These are phyloP conservation scores for Raphanus raphanistrum DNA, from an alignment of 345 rosid genomes.

Conservation along the genomic window DNA sequence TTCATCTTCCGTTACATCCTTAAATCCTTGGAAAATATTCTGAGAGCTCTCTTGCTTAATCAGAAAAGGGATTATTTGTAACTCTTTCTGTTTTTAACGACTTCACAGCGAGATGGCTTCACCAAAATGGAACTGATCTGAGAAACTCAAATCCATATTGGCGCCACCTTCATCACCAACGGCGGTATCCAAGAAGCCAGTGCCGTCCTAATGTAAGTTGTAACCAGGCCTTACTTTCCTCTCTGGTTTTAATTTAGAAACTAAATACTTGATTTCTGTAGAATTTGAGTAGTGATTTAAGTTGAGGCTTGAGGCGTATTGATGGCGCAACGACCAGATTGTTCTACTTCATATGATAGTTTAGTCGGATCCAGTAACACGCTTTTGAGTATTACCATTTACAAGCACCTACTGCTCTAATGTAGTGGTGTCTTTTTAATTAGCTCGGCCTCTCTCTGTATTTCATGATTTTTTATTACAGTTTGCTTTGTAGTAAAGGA, in stretches of 20 bases:
- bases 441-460: background rate
- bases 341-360: background rate
- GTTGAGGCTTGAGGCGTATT: background rate
- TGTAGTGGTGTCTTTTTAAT: background rate
- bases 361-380: background rate
- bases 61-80: background rate
- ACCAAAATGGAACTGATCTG: background rate
- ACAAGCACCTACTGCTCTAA: background rate
- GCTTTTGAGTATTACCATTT: background rate
- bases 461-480: background rate
- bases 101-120: background rate
- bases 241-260: background rate
- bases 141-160: background rate
- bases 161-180: background rate
- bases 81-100: background rate
- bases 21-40: background rate
- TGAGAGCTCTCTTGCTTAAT: background rate
- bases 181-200: background rate
- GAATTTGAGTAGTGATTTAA: background rate
- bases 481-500: background rate
- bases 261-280: background rate
- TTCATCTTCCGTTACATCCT: background rate
- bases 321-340: background rate
- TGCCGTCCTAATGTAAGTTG: background rate
- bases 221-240: background rate